Conservation (phyloP, 176 grass and related monocot species). For the sorghum (Sorghum bicolor) region DNA sequence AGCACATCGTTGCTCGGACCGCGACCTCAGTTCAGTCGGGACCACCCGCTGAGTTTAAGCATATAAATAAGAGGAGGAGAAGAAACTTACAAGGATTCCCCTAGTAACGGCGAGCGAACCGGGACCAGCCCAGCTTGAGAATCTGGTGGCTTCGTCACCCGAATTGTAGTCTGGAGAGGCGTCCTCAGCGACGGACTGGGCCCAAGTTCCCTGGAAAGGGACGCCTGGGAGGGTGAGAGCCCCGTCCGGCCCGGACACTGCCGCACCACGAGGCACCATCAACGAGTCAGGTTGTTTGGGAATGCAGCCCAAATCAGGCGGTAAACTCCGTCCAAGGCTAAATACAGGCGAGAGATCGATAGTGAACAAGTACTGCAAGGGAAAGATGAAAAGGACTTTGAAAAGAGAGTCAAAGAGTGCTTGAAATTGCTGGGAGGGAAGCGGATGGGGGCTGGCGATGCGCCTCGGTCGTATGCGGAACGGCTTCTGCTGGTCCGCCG, state of each 20-base stretch:
- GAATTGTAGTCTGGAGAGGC: too few relatives aligned
- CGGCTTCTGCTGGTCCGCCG: too few relatives aligned
- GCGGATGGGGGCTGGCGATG: constrained; percentile 30
- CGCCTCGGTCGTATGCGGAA: too few relatives aligned
- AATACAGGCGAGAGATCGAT: constrained; percentile 73
- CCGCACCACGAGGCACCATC: constrained; percentile 47
- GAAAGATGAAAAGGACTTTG: not conserved
- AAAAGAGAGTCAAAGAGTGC: constrained; percentile 58
- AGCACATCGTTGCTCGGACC: too few relatives aligned
- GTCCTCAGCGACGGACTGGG: too few relatives aligned
- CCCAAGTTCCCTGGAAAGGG: constrained; percentile 44
- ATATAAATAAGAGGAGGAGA: constrained; percentile 29
- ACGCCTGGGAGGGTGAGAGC: constrained; percentile 50
- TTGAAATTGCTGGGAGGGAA: constrained; percentile 66
- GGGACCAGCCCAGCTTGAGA: constrained; percentile 17
- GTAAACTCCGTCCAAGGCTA: constrained; percentile 55
- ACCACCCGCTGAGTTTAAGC: too few relatives aligned
- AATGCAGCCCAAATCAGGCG: constrained; percentile 51
- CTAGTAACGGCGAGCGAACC: constrained; percentile 45
- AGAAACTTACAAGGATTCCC: constrained; percentile 39
- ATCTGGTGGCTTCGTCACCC: not conserved
- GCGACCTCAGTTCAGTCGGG: too few relatives aligned
- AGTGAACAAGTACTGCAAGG: not conserved
- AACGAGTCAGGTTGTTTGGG: constrained; percentile 61
- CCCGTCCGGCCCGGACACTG: constrained; percentile 47